Percentiles rank a stretch among this genome's conserved stretches.
Conservation (phyloP, 805 yeast genomes). For the Myxozyma neotropica region DNA sequence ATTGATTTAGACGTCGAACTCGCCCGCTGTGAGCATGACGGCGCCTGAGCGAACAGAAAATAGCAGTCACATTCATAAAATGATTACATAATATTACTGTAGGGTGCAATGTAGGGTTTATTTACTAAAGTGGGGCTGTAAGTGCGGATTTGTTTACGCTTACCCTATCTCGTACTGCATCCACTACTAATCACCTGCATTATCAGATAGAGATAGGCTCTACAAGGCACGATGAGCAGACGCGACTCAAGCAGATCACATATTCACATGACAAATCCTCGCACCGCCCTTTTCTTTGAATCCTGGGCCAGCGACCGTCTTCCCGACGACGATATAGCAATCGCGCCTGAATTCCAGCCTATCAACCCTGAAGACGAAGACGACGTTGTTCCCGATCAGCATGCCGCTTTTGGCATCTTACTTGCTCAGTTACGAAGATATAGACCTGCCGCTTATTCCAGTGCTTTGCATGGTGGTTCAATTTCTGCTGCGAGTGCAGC, state of each 20-base stretch:
- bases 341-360: conserved; percentile 34
- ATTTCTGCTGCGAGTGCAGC: conserved; percentile 33
- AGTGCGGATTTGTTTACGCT: not conserved
- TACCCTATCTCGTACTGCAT: not conserved
- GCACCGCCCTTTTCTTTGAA: conserved; percentile 27
- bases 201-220: too few species aligned
- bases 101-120: not conserved
- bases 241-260: conserved; percentile 35
- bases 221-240: conserved; percentile 1
- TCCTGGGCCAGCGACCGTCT: conserved; percentile 32
- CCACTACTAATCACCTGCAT: not conserved
- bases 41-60: not conserved
- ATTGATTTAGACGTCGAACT: not conserved
- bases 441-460: conserved; percentile 29
- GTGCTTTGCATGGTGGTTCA: conserved; percentile 31
- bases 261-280: conserved; percentile 31
- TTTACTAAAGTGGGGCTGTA: not conserved
- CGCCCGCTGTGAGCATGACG: not conserved
- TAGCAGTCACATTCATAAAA: not conserved
- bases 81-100: not conserved
- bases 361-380: conserved; percentile 37
- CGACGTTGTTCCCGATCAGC: conserved; percentile 36
- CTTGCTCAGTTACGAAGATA: conserved; percentile 32
- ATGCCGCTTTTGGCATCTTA: conserved; percentile 35
- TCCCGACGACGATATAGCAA: conserved; percentile 30